These are phyloP conservation scores for Boletus sensibilis DNA, from an alignment of 768 basidiomycete species.

Conservation along the genomic window DNA sequence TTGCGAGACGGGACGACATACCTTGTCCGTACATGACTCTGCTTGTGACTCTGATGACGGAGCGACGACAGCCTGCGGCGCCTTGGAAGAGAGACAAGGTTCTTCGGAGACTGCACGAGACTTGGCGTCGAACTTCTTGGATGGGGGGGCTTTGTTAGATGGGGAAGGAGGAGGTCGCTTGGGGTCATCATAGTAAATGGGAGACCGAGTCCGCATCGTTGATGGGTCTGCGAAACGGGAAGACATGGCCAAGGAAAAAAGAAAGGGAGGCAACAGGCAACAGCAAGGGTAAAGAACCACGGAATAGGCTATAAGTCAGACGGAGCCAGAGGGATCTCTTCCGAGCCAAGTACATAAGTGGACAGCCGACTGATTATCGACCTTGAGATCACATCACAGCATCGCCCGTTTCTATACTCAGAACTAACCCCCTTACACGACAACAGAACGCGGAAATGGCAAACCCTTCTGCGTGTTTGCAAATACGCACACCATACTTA, in stretches of 20 bases:
- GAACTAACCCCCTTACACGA: slow-evolving; percentile 1
- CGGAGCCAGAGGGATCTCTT: slow-evolving; percentile 19
- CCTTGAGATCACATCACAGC: slow-evolving; percentile 28
- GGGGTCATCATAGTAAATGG: slow-evolving; percentile 30
- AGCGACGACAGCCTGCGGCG: not conserved
- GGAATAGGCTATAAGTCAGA: slow-evolving; percentile 32
- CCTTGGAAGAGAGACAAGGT: slow-evolving; percentile 10
- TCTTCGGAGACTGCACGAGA: slow-evolving; percentile 33
- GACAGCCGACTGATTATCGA: slow-evolving; percentile 34
- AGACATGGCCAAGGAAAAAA: slow-evolving; percentile 20
- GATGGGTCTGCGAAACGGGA: slow-evolving; percentile 30
- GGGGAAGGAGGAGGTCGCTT: slow-evolving; percentile 35
- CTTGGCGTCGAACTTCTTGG: slow-evolving; percentile 33
- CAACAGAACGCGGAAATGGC: slow-evolving; percentile 12
- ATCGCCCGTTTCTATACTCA: slow-evolving; percentile 24
- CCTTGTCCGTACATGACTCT: slow-evolving; percentile 30
- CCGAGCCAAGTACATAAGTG: slow-evolving; percentile 31
- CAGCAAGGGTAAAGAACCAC: slow-evolving; percentile 13
- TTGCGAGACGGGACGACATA: slow-evolving; percentile 13
- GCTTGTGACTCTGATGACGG: slow-evolving; percentile 17
- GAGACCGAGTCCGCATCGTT: slow-evolving; percentile 31
- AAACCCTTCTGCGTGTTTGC: slow-evolving; percentile 26
- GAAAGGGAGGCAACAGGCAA: slow-evolving; percentile 1
- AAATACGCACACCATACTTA: slow-evolving; percentile 24
- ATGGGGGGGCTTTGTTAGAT: slow-evolving; percentile 30